Conservation (phyloP, 306 rosid genomes). For the Begonia loranthoides region DNA sequence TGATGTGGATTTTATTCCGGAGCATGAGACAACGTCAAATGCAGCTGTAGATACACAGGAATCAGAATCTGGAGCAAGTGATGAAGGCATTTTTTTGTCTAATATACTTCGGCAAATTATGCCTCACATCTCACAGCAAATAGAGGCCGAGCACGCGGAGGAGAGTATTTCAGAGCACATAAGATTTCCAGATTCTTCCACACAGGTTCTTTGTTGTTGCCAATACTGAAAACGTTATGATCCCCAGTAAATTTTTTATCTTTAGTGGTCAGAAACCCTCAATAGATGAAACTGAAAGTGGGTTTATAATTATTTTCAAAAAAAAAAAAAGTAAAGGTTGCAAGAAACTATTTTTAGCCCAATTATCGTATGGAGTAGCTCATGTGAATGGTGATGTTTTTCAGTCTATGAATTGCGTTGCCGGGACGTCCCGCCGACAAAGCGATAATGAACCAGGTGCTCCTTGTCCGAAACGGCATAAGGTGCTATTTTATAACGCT, state of each 20-base stretch:
- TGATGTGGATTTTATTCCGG: slow-evolving; percentile 24
- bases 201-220: slow-evolving; percentile 59
- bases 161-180: slow-evolving; percentile 31
- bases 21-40: slow-evolving; percentile 38
- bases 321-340: too few relatives aligned
- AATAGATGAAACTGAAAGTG: too few relatives aligned
- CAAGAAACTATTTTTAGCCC: too few relatives aligned
- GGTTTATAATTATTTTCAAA: too few relatives aligned
- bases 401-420: slow-evolving; percentile 22
- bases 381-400: background rate
- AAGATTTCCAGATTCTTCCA: slow-evolving; percentile 27
- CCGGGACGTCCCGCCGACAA: slow-evolving; percentile 45
- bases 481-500: slow-evolving; percentile 29
- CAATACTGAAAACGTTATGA: too few relatives aligned
- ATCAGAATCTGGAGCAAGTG: slow-evolving; percentile 50
- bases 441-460: slow-evolving; percentile 32
- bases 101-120: slow-evolving; percentile 66
- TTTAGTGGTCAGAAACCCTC: too few relatives aligned
- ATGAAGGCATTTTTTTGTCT: slow-evolving; percentile 76
- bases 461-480: slow-evolving; percentile 74
- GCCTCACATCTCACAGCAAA: slow-evolving; percentile 57
- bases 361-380: too few relatives aligned
- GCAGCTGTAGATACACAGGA: slow-evolving; percentile 28
- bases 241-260: background rate
- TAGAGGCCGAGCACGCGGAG: slow-evolving; percentile 24